Evolutionary conservation across 768 basidiomycete species (phyloP).

Genomic region (Tulasnella sp.): DNA sequence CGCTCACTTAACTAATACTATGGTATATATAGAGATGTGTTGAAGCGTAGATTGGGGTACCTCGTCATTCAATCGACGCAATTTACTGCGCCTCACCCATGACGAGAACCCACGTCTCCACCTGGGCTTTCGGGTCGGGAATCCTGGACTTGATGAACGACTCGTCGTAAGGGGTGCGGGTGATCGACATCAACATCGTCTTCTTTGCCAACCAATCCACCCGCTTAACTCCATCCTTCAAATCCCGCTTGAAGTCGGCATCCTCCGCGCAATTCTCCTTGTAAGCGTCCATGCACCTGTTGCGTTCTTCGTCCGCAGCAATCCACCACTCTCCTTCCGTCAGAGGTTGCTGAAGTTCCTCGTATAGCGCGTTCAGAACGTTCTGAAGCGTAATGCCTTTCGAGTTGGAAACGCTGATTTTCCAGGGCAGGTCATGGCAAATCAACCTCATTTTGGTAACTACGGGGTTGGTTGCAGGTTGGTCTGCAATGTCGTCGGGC

Average conservation of each 20-base stretch:
- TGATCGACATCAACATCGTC: constrained; percentile 9
- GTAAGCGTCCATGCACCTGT: constrained; percentile 1
- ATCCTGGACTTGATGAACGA: constrained; percentile 5
- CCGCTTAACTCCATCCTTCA: constrained; percentile 9
- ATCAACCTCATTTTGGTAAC: constrained; percentile 7
- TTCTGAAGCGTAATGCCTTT: constrained; percentile 7
- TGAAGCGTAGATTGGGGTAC: background rate
- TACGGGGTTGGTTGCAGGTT: background rate
- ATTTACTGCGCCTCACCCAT: background rate
- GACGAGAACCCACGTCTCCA: constrained; percentile 6
- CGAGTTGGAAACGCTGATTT: constrained; percentile 3
- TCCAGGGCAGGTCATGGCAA: constrained; percentile 5
- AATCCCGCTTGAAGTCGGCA: background rate
- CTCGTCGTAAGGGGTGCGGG: constrained; percentile 1
- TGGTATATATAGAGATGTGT: background rate
- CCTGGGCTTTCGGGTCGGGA: constrained; percentile 6
- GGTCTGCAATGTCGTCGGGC: background rate
- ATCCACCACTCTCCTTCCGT: constrained; percentile 14
- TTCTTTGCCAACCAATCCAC: constrained; percentile 11
- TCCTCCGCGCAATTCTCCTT: background rate
- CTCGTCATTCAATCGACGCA: background rate
- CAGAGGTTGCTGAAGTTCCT: background rate
- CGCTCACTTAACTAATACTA: background rate
- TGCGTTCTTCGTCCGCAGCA: constrained; percentile 7
- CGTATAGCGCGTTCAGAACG: constrained; percentile 1